Evolutionary conservation across 1,284 basidiomycete genomes (phyloP), one percentile per base, ranked within the genome.

Genomic region (Exobasidium rhododendri): DNA sequence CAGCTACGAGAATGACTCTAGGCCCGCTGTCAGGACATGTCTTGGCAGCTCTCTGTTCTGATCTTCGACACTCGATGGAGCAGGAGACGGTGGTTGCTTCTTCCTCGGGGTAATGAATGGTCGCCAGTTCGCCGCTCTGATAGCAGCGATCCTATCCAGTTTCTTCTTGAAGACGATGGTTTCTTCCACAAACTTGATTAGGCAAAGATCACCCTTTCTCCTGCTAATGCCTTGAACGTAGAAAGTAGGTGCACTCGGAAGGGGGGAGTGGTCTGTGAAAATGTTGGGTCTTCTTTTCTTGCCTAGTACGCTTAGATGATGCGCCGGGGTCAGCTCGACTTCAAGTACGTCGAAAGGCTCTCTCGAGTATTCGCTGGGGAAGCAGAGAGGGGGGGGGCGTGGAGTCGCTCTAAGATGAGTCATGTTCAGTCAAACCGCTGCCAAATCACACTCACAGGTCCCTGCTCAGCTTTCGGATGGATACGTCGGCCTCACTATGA

Each of bases 391-490:
- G 10, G n/a, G n/a, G 40, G 24, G 46, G 6, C 24, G 6, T 20
- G 24, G 24, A 7, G 46, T 10, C 17, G 10, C 6, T 7, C 7
- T 26, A 7, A 20, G 24, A 47, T 20, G 13, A 22, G 6, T 17
- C 17, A 47, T 20, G 10, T 47, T 47, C 46, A 47, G 24, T 47
- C 24, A 7, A 17, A 6, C 24, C 17, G 6, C 6, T 20, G 24
- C 6, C 46, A 50, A 50, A 40, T 40, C 26, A 24, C 47, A 50
- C 47, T 26, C 47, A 50, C 47, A 50, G 13, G 20, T 50, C 47
- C 28, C 47, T 20, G 28, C 47, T 7, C 4, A 50, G 24, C 47
- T 50, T 20, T 17, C 26, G n/a, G 14, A 14, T 26, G n/a, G 20
- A 4, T 26, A 13, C 20, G 5, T 24, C 14, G 4, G 24, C 13